These are phyloP conservation scores for Gossypium gossypioides DNA, from an alignment of 441 rosid species.

Conservation along the genomic window DNA sequence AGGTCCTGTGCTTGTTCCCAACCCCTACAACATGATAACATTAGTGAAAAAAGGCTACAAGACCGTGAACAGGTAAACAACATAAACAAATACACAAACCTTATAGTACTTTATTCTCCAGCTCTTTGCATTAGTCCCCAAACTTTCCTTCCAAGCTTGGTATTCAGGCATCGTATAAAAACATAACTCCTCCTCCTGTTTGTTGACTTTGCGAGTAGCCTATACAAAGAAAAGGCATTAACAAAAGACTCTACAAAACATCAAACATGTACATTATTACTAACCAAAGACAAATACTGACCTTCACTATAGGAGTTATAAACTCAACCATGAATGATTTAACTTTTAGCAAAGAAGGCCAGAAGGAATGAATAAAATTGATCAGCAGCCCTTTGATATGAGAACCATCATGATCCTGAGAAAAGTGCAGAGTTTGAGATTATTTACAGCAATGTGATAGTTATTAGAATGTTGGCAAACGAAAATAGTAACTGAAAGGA, in stretches of 20 bases:
- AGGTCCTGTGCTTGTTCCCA: slow-evolving; percentile 74
- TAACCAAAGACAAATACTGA: slow-evolving; percentile 21
- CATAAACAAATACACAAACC: slow-evolving; percentile 32
- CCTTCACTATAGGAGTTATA: slow-evolving; percentile 95
- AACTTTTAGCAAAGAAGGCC: slow-evolving; percentile 83
- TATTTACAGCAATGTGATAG: not conserved
- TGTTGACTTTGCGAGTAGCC: slow-evolving; percentile 44
- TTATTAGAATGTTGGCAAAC: not conserved
- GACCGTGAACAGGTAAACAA: not conserved
- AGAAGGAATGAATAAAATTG: slow-evolving; percentile 83
- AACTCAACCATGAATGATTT: slow-evolving; percentile 89
- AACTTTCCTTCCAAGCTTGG: slow-evolving; percentile 70
- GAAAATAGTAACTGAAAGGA: not conserved
- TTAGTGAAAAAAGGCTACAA: slow-evolving; percentile 2
- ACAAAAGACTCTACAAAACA: not conserved
- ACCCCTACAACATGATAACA: slow-evolving; percentile 40
- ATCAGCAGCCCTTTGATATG: slow-evolving; percentile 91
- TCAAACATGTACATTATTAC: not conserved
- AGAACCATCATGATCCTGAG: slow-evolving; percentile 94
- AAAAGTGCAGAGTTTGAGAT: slow-evolving; percentile 5
- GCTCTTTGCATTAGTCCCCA: slow-evolving; percentile 52
- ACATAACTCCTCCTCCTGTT: slow-evolving; percentile 30
- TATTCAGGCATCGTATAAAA: slow-evolving; percentile 95
- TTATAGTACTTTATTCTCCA: slow-evolving; percentile 96
- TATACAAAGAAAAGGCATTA: slow-evolving; percentile 18